A percentile compares a stretch with the other conserved stretches of the same genome.
These are phyloP conservation scores for Boletellus dicymbophilus DNA, from an alignment of 1,284 basidiomycete genomes.

Conservation along the genomic window DNA sequence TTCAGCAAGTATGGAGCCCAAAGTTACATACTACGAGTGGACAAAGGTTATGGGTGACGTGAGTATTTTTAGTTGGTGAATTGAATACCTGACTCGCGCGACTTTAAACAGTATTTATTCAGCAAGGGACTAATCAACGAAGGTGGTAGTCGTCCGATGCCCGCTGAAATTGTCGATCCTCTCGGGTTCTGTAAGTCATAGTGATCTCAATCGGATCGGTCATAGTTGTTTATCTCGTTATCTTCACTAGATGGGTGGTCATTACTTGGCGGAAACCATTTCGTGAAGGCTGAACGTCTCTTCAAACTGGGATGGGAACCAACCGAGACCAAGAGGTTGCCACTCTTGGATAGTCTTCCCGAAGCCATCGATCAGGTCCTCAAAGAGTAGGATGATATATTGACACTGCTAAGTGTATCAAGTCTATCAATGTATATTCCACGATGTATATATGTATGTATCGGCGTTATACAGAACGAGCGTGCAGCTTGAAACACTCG, in stretches of 20 bases:
- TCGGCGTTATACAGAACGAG: slow-evolving; percentile 13
- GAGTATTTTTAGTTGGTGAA: slow-evolving; percentile 5
- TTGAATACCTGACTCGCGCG: neutral
- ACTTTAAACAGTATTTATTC: slow-evolving; percentile 34
- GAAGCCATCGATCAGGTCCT: slow-evolving; percentile 36
- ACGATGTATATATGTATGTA: neutral
- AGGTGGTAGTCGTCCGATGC: slow-evolving; percentile 36
- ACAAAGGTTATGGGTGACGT: slow-evolving; percentile 40
- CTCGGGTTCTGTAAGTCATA: slow-evolving; percentile 38
- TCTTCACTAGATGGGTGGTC: slow-evolving; percentile 39
- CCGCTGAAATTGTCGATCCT: slow-evolving; percentile 33
- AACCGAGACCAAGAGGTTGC: slow-evolving; percentile 32
- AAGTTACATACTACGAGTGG: slow-evolving; percentile 30
- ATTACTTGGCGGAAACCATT: slow-evolving; percentile 39
- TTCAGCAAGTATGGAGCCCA: slow-evolving; percentile 20
- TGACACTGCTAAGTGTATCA: neutral
- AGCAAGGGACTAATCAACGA: slow-evolving; percentile 37
- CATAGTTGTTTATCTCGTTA: slow-evolving; percentile 1
- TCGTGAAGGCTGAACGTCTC: slow-evolving; percentile 36
- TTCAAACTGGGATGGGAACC: slow-evolving; percentile 42
- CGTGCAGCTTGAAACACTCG: neutral
- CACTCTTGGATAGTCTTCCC: slow-evolving; percentile 37
- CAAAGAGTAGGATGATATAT: neutral
- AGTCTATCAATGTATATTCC: slow-evolving; percentile 3
- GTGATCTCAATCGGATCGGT: neutral